Evolutionary conservation across 106 monocot species (phyloP), one percentile per base, ranked within the genome.

Genomic region (Chionographis japonica): DNA sequence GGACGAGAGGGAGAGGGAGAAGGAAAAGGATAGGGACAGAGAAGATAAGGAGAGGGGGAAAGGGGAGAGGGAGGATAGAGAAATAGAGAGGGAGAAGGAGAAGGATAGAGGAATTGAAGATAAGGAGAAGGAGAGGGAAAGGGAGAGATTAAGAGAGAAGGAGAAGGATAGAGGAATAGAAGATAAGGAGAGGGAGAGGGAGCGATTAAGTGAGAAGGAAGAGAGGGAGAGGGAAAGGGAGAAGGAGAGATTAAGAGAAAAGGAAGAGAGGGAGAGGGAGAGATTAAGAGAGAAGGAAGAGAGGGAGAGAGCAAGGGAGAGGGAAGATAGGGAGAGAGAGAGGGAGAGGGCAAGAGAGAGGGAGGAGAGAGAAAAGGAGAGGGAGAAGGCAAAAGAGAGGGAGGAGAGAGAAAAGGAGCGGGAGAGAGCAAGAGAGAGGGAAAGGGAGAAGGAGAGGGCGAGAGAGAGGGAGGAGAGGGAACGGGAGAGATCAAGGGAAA

Each of bases 131-230:
- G 70, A 60, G 49, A 76, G 46, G 63, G 72, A 74, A 0, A 66
- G 53, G 64, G 73, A 79, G 9, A 66, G 63, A 5, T 10, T 27
- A 13, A 37, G 42, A 2, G 67, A 68, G 18, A 12, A 36, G 12
- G 54, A 14, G 17, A 18, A 66, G 58, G 61, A 80, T 55, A 66
- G 72, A 40, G 53, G 65, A 60, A 15, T 54, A 60, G 57, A 63
- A 42, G 43, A 52, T 27, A 78, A 72, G 42, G 74, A 78, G 4
- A 68, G 60, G 56, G 74, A 74, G 0, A 66, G 53, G 64, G 73
- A 79, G 9, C 65, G 63, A 5, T 10, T 27, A 13, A 37, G 42
- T 4, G 67, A 68, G 18, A 12, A 36, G 12, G 54, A 46, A 62
- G 40, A 72, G 41, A 35, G 51, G 40, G 62, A 72, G 66, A 35